phyloP scores from a whole-genome alignment of 768 basidiomycete genomes.

The Sporobolomyces roseus region DNA sequence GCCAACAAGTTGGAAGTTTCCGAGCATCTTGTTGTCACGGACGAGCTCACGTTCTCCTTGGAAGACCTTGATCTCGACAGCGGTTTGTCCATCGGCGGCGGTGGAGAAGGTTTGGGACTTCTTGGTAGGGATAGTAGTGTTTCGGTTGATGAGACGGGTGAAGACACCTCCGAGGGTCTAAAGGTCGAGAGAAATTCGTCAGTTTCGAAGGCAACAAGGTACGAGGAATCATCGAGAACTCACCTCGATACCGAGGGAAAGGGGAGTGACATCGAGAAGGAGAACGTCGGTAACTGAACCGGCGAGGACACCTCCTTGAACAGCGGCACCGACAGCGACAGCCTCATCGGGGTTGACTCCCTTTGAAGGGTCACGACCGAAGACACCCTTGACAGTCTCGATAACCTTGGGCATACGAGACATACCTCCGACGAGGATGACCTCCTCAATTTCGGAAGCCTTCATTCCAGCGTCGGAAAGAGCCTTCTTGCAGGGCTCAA shows the following conservation, averaged over 20 bases:
- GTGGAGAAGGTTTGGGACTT: slow-evolving; percentile 99
- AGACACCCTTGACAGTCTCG: slow-evolving; percentile 88
- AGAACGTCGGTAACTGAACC: slow-evolving; percentile 89
- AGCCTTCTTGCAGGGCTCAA: slow-evolving; percentile 97
- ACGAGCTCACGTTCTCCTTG: slow-evolving; percentile 99
- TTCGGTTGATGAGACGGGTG: slow-evolving; percentile 95
- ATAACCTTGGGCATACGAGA: slow-evolving; percentile 92
- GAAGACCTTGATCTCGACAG: slow-evolving; percentile 99
- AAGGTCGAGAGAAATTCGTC: slow-evolving; percentile 38
- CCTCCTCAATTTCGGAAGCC: slow-evolving; percentile 86
- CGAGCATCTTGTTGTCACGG: slow-evolving; percentile 95
- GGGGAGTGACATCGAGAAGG: slow-evolving; percentile 89
- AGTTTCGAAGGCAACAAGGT: background rate
- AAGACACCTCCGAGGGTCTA: slow-evolving; percentile 98
- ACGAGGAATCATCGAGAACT: background rate
- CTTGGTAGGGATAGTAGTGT: slow-evolving; percentile 99
- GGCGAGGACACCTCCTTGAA: slow-evolving; percentile 95
- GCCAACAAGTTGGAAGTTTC: slow-evolving; percentile 98
- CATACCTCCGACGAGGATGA: slow-evolving; percentile 98
- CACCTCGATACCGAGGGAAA: slow-evolving; percentile 72
- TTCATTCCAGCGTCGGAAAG: slow-evolving; percentile 89
- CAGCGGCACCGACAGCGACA: slow-evolving; percentile 95
- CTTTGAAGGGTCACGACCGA: slow-evolving; percentile 95
- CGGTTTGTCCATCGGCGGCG: slow-evolving; percentile 97
- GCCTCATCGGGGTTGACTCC: slow-evolving; percentile 99